phyloP scores from a whole-genome alignment of 2,329 filamentous ascomycete species.

The Capronia epimyces region DNA sequence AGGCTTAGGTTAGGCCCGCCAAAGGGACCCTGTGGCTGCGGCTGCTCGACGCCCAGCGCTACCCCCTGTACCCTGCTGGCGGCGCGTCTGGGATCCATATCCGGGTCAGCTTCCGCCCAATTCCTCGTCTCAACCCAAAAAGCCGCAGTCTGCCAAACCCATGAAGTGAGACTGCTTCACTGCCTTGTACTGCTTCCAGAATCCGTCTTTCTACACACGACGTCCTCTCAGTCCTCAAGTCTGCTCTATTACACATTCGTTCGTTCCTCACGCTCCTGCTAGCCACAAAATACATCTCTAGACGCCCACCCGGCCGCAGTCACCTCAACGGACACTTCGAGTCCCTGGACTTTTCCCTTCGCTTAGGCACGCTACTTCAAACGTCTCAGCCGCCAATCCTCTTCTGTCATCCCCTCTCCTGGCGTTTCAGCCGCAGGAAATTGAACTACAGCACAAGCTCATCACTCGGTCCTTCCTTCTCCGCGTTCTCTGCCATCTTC shows the following conservation, averaged over 20 bases:
- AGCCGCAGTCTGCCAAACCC: neutral
- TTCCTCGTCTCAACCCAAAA: neutral
- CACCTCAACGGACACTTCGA: constrained; percentile 2
- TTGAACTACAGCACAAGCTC: neutral
- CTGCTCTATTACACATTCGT: too few species aligned
- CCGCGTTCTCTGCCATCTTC: constrained; percentile 1
- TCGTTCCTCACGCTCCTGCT: neutral
- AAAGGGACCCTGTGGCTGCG: neutral
- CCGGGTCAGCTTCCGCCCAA: neutral
- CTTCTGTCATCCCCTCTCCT: constrained; percentile 9
- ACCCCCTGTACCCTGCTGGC: neutral
- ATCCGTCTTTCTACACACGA: neutral
- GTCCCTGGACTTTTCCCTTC: constrained; percentile 3
- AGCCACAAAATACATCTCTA: neutral
- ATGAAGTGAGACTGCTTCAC: too few species aligned
- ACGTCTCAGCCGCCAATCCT: constrained; percentile 12
- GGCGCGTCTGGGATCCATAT: neutral
- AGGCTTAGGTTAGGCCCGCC: neutral
- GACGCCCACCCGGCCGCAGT: neutral
- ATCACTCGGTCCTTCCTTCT: constrained; percentile 1
- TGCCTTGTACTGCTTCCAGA: too few species aligned
- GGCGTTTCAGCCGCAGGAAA: constrained; percentile 18
- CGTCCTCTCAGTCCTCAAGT: too few species aligned
- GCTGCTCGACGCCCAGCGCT: neutral
- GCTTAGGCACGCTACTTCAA: constrained; percentile 7